These are phyloP conservation scores for Aegilops longissima DNA, from an alignment of 176 grass and related monocot species.

Conservation along the genomic window DNA sequence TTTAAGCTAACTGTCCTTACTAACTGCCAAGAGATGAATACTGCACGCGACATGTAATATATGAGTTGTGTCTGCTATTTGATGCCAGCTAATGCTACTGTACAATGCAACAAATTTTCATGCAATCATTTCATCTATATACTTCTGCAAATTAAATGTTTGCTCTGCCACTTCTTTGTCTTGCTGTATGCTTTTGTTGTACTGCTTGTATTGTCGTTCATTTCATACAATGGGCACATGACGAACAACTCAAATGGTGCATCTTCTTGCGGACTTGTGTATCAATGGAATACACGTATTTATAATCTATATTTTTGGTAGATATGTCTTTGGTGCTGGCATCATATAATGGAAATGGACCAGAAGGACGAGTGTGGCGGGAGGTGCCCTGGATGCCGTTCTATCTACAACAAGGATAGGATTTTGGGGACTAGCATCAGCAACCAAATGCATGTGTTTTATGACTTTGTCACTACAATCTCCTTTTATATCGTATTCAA, in stretches of 20 bases:
- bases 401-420: conserved; percentile 64
- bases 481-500: background rate
- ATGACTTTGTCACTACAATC: conserved; percentile 1
- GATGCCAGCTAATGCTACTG: background rate
- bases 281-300: background rate
- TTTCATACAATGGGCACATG: conserved; percentile 25
- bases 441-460: conserved; percentile 53
- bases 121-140: background rate
- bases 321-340: conserved; percentile 75
- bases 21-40: background rate
- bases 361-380: conserved; percentile 48
- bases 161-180: background rate
- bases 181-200: background rate
- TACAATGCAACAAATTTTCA: background rate
- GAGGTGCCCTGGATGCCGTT: conserved; percentile 63
- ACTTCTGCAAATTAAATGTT: conserved; percentile 13
- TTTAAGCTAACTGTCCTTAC: background rate
- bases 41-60: background rate
- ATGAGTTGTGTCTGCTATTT: background rate
- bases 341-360: conserved; percentile 60
- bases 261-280: conserved; percentile 15
- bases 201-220: background rate
- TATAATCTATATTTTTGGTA: conserved; percentile 41
- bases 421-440: conserved; percentile 40
- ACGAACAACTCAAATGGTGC: background rate